Conservation (phyloP, 257 asterid genomes). For the Nicotiana otophora region DNA sequence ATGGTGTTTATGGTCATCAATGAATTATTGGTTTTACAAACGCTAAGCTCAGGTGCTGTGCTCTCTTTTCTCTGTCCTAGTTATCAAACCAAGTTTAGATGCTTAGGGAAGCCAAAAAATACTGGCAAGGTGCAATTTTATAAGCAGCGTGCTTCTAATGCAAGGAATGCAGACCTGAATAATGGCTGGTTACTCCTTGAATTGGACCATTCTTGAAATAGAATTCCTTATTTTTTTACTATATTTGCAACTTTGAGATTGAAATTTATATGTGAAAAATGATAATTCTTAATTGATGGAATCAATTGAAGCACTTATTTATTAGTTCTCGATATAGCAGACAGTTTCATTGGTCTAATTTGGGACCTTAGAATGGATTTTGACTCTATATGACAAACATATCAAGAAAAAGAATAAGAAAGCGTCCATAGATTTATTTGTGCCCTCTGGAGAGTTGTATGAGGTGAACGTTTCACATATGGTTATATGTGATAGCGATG, state of each 20-base stretch:
- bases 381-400: not conserved
- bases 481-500: not conserved
- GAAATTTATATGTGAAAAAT: not conserved
- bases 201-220: not conserved
- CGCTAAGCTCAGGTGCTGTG: not conserved
- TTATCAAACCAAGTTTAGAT: not conserved
- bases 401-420: not conserved
- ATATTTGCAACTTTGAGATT: not conserved
- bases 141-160: not conserved
- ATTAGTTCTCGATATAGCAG: not conserved
- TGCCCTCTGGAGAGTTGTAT: not conserved
- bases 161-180: not conserved
- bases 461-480: slow-evolving; percentile 1
- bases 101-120: not conserved
- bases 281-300: not conserved
- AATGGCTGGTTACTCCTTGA: not conserved
- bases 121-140: not conserved
- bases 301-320: not conserved
- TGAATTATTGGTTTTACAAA: not conserved
- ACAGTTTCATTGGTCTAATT: not conserved
- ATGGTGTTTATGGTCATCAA: slow-evolving; percentile 6
- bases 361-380: not conserved
- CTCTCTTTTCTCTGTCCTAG: not conserved
- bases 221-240: not conserved
- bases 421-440: not conserved